A percentile compares a stretch with the other conserved stretches of the same genome.
Conservation (phyloP, 2,329 filamentous ascomycete genomes). For the Pyricularia grisea region DNA sequence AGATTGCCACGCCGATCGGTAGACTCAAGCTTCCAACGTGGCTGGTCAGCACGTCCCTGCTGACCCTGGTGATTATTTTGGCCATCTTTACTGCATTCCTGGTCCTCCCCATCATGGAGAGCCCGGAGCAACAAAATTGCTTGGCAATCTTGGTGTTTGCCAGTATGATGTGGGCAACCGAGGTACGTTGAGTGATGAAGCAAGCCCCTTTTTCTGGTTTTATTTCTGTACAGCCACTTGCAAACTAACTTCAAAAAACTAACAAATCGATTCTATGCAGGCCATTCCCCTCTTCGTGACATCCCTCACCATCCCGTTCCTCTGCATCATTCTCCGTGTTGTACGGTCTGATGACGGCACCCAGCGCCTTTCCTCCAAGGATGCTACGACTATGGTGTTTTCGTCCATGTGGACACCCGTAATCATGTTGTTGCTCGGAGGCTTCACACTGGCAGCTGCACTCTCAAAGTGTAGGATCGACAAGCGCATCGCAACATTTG, state of each 20-base stretch:
- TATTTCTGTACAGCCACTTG: neutral
- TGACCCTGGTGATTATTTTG: conserved; percentile 62
- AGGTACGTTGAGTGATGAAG: conserved; percentile 41
- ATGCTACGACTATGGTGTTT: conserved; percentile 78
- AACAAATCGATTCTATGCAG: conserved; percentile 27
- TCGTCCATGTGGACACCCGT: conserved; percentile 98
- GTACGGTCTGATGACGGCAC: conserved; percentile 69
- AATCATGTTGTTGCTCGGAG: conserved; percentile 94
- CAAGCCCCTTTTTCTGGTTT: neutral
- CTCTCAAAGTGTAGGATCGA: conserved; percentile 97
- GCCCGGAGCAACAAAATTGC: conserved; percentile 89
- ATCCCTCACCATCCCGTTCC: conserved; percentile 84
- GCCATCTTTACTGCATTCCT: conserved; percentile 67
- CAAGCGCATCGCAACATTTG: conserved; percentile 91
- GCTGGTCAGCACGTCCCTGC: conserved; percentile 75
- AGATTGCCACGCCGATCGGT: conserved; percentile 72
- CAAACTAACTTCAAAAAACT: neutral
- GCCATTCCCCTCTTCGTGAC: conserved; percentile 96
- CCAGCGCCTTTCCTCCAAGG: conserved; percentile 64
- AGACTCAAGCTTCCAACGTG: conserved; percentile 67
- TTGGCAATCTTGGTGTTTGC: conserved; percentile 89
- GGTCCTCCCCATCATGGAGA: conserved; percentile 71
- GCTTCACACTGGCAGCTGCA: conserved; percentile 91
- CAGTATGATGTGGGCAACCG: conserved; percentile 91
- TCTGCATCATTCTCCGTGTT: conserved; percentile 79